Evolutionary conservation across 331 rosid genomes (phyloP).

Genomic region (Malus hybrid): DNA sequence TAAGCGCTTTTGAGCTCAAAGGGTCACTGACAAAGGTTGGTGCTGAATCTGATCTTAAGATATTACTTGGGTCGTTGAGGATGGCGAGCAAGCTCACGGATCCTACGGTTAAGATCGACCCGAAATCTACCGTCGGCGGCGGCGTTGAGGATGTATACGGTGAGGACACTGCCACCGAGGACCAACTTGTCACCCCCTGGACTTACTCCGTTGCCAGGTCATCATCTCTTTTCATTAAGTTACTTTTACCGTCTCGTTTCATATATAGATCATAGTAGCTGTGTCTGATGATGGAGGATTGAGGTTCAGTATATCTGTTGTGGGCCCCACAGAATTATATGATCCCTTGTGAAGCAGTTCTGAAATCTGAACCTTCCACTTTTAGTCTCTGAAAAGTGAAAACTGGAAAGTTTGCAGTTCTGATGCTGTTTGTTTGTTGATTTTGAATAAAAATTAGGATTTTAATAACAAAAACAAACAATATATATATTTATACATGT

Average conservation of each 20-base stretch:
- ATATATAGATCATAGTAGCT: too few relatives aligned
- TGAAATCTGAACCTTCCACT: neutral
- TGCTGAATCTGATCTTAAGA: neutral
- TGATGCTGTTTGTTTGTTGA: too few relatives aligned
- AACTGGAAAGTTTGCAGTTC: too few relatives aligned
- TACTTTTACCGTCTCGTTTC: too few relatives aligned
- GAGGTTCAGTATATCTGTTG: too few relatives aligned
- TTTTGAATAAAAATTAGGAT: too few relatives aligned
- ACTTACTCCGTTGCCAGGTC: slow-evolving; percentile 89
- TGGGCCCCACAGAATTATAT: too few relatives aligned
- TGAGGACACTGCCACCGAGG: slow-evolving; percentile 56
- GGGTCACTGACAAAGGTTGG: neutral
- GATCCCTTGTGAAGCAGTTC: neutral
- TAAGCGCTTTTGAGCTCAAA: neutral
- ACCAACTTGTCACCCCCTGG: slow-evolving; percentile 61
- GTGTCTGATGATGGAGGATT: too few relatives aligned
- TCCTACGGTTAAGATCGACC: slow-evolving; percentile 57
- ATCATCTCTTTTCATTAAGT: neutral
- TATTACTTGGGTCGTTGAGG: neutral
- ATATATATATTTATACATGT: too few relatives aligned
- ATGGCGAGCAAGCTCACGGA: slow-evolving; percentile 66
- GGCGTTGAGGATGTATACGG: slow-evolving; percentile 90
- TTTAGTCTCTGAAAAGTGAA: neutral
- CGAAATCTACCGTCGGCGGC: slow-evolving; percentile 63
- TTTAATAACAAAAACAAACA: too few relatives aligned